Conservation (phyloP, 805 yeast species). For the Komagataella pastoris region DNA sequence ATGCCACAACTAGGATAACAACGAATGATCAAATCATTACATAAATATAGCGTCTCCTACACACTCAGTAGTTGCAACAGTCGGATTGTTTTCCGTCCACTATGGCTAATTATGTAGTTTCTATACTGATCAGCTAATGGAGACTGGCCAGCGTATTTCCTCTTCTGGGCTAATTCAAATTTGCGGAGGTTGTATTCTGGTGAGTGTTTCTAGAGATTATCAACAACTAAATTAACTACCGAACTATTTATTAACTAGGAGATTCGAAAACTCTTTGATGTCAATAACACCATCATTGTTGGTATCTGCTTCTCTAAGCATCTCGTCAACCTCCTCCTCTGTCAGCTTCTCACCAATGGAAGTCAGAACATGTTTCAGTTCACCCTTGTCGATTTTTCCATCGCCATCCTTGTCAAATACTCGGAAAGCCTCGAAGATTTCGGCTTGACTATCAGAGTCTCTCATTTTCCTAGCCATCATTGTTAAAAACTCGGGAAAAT, state of each 20-base stretch:
- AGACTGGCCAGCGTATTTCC: neutral
- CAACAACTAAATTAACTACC: neutral
- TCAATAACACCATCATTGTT: conserved; percentile 96
- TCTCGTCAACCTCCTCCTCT: conserved; percentile 94
- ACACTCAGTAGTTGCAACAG: no score
- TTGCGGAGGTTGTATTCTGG: neutral
- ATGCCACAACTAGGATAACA: neutral
- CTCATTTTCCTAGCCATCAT: conserved; percentile 89
- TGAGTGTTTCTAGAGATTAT: neutral
- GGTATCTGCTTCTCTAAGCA: conserved; percentile 91
- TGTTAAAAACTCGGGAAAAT: conserved; percentile 71
- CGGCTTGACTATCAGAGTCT: conserved; percentile 95
- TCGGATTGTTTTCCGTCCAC: no score
- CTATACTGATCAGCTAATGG: no score
- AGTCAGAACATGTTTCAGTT: conserved; percentile 90
- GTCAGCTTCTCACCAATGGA: conserved; percentile 95
- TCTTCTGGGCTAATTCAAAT: neutral
- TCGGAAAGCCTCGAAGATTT: conserved; percentile 93
- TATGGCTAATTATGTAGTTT: neutral
- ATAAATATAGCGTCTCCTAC: no score
- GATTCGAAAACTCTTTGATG: conserved; percentile 90
- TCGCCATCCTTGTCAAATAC: conserved; percentile 95
- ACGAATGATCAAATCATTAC: no score
- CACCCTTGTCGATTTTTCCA: conserved; percentile 94
- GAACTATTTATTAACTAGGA: conserved; percentile 58